Evolutionary conservation across 2,329 filamentous ascomycete species (phyloP).

Genomic region (Arthrobotrys entomopaga): DNA sequence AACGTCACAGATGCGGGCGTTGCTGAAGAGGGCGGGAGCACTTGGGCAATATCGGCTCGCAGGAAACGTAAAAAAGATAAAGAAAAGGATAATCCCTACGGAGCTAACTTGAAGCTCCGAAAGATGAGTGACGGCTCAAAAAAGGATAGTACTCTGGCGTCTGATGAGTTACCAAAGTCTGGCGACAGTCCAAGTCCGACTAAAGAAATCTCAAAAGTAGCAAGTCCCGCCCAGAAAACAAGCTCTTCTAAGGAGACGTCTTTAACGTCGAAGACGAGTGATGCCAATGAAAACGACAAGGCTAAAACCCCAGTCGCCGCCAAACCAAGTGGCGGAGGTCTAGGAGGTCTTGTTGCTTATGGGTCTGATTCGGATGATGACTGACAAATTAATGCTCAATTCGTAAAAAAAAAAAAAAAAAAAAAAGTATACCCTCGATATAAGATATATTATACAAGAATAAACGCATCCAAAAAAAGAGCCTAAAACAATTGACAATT

Average conservation of each 20-base stretch:
- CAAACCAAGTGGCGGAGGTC: constrained; percentile 11
- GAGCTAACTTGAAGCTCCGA: constrained; percentile 41
- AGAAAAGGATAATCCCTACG: constrained; percentile 32
- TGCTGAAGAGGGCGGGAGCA: constrained; percentile 24
- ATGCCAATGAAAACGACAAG: background rate
- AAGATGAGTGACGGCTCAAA: constrained; percentile 52
- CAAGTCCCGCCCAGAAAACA: background rate
- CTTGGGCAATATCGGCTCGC: constrained; percentile 48
- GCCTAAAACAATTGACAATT: constrained; percentile 5
- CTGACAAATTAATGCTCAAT: constrained; percentile 4
- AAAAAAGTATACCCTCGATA: constrained; percentile 13
- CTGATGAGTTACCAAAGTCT: constrained; percentile 11
- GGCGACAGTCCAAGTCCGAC: background rate
- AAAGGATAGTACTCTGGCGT: constrained; percentile 14
- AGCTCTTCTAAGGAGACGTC: background rate
- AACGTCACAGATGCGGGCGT: constrained; percentile 12
- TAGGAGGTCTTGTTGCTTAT: constrained; percentile 48
- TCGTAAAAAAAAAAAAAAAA: background rate
- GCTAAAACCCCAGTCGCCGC: constrained; percentile 1
- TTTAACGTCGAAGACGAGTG: background rate
- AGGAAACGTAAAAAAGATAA: constrained; percentile 54
- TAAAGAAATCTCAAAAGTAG: background rate
- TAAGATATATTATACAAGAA: constrained; percentile 8
- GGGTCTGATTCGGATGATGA: constrained; percentile 50
- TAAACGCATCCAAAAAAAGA: constrained; percentile 6